Conservation (phyloP, 495 filamentous ascomycete genomes). For the Lepidopterella palustris region DNA sequence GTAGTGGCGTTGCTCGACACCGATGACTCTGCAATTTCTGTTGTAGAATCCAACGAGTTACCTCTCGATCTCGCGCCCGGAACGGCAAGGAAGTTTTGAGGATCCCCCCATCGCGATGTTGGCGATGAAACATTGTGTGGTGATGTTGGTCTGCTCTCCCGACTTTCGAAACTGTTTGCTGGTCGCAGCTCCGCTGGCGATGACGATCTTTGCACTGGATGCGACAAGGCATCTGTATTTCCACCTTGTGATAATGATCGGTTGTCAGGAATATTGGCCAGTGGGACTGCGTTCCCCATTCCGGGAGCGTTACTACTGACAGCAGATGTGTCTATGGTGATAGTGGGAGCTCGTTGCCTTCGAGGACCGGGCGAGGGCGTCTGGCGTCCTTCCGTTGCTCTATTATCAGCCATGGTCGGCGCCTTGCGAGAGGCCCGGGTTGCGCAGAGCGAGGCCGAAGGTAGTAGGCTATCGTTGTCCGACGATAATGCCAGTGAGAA, state of each 20-base stretch:
- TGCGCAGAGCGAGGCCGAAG: constrained; percentile 7
- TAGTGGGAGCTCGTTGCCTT: constrained; percentile 29
- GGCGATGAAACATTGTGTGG: constrained; percentile 82
- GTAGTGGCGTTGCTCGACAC: constrained; percentile 44
- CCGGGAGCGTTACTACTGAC: constrained; percentile 20
- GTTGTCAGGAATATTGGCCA: constrained; percentile 14
- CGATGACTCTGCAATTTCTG: constrained; percentile 45
- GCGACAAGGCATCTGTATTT: constrained; percentile 2
- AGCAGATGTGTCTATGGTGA: constrained; percentile 32
- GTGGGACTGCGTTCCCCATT: constrained; percentile 21
- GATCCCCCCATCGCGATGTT: constrained; percentile 45
- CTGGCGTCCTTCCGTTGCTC: constrained; percentile 6
- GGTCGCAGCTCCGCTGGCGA: constrained; percentile 54
- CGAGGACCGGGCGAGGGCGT: constrained; percentile 28
- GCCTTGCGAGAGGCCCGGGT: constrained; percentile 6
- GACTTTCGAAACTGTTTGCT: constrained; percentile 63
- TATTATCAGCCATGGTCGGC: constrained; percentile 23
- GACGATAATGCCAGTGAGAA: constrained; percentile 14
- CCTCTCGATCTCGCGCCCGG: constrained; percentile 56
- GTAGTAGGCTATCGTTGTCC: constrained; percentile 8
- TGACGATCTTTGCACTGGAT: constrained; percentile 25
- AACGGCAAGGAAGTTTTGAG: constrained; percentile 57
- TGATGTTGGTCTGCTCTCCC: constrained; percentile 75
- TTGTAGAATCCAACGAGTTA: constrained; percentile 55
- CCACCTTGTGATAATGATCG: constrained; percentile 9